Conservation (phyloP, 306 rosid genomes). For the Ormosia emarginata region DNA sequence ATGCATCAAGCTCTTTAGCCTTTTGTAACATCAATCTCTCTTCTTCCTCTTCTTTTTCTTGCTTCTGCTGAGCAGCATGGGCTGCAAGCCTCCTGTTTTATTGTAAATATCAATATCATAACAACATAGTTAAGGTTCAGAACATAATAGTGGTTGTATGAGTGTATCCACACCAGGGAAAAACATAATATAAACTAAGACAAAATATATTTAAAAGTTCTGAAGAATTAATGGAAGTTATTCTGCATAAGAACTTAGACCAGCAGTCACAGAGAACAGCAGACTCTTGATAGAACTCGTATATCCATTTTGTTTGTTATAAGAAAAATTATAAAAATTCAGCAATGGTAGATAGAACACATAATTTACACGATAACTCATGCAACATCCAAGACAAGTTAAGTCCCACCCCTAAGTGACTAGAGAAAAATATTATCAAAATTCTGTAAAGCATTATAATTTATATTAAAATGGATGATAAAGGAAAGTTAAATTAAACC, state of each 20-base stretch:
- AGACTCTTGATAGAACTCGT: not conserved
- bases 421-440: not conserved
- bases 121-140: not conserved
- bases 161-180: not conserved
- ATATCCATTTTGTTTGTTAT: not conserved
- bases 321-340: not conserved
- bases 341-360: not conserved
- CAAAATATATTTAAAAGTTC: not conserved
- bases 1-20: constrained; percentile 91
- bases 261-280: not conserved
- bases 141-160: not conserved
- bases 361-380: not conserved
- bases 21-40: constrained; percentile 71
- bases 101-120: constrained; percentile 1
- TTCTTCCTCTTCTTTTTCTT: constrained; percentile 82
- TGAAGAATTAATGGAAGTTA: not conserved
- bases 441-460: not conserved
- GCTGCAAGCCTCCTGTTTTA: constrained; percentile 77
- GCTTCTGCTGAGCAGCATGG: constrained; percentile 77
- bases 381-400: constrained; percentile 6
- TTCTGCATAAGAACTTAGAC: constrained; percentile 9
- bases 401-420: not conserved
- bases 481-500: not conserved
- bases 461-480: not conserved
- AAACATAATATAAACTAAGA: not conserved